phyloP scores from a whole-genome alignment of 495 filamentous ascomycete genomes.

The Pyronema omphalodes region DNA sequence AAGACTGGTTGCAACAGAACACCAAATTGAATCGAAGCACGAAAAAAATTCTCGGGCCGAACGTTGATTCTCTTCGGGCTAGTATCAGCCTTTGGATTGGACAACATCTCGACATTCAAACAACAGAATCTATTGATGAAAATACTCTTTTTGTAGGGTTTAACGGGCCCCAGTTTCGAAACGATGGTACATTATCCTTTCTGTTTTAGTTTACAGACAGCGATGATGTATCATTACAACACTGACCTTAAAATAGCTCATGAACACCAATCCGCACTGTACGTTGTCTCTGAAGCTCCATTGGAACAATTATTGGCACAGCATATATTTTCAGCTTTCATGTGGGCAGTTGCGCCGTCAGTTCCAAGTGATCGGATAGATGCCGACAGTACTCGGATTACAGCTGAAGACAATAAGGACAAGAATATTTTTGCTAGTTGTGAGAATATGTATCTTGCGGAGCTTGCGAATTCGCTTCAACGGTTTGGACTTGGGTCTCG shows the following conservation, averaged over 20 bases:
- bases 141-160: neutral
- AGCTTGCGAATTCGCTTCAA: neutral
- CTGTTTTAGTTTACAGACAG: neutral
- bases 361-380: neutral
- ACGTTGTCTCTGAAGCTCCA: neutral
- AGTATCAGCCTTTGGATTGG: constrained; percentile 1
- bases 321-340: constrained; percentile 14
- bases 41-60: neutral
- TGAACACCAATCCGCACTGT: neutral
- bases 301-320: constrained; percentile 9
- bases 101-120: neutral
- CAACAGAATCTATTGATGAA: neutral
- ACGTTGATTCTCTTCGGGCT: neutral
- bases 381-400: neutral
- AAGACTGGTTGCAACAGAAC: constrained; percentile 1
- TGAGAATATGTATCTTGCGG: neutral
- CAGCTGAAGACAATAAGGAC: neutral
- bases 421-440: neutral
- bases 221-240: neutral
- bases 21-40: neutral
- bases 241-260: neutral
- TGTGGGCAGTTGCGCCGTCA: constrained; percentile 5
- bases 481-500: neutral
- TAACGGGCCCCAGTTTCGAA: neutral
- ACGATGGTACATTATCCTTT: neutral